Base-by-base conservation (phyloP, 257 asterid species). In the Henckelia pumila region DNA sequence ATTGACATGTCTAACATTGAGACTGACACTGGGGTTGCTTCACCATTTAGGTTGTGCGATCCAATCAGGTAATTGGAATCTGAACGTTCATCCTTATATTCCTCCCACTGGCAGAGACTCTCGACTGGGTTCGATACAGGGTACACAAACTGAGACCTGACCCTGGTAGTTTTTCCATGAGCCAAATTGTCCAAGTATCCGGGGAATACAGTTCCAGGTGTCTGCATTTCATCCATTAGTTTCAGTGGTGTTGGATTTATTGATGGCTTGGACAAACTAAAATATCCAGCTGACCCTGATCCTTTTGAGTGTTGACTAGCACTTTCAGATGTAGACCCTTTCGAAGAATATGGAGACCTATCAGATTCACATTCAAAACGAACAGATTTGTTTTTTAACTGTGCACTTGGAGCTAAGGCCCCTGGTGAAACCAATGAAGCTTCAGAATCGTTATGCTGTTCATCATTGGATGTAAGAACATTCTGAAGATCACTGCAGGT, bases 171-270 rank as follows among this genome's bases (percentile, higher is more conserved):
- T 73, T 79, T 89, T 35, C 81, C 84, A 71, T 78, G 80, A 10
- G 77, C 85, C 60, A 59, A 52, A 21, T 75, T 67, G 76, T 88
- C 77, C 67, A 77, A 29, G 69, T 83, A 76, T 66, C 86, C 75
- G 59, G 98, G 88, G 74, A 85, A 92, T 71, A 82, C 86, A 76
- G 98, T 87, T 53, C 96, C 98, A 29, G 98, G 96, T 17, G 96
- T 89, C 73, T 89, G 91, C 96, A 92, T 86, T 81, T 88, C 97
- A 75, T 86, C 95, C 50, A 79, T 79, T 61, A 92, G 73, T 73
- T 88, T 88, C 68, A 85, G 67, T 3, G 98, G 98, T 37, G 97
- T 92, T 30, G 93, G 86, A 73, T 84, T 75, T 57, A 96, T 92
- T 1, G 95, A 86, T 58, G 68, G 76, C 76, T 81, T 84, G 40